Evolutionary conservation across 345 rosid genomes (phyloP).

Genomic region (Atalantia buxifolia): DNA sequence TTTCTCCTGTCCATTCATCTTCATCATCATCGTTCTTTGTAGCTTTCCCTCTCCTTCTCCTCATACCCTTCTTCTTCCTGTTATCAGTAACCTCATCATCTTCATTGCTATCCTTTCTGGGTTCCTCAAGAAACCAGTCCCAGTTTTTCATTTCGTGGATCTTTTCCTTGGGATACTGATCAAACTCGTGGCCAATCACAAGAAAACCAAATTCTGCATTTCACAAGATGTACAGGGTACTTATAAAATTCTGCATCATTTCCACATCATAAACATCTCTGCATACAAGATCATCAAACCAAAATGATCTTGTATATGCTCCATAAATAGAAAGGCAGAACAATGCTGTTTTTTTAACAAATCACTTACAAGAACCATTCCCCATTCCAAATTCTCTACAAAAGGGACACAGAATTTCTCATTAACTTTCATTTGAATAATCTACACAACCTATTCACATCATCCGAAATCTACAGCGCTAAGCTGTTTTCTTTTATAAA

Average conservation of each 20-base stretch:
- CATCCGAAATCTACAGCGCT: not conserved
- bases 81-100: slow-evolving; percentile 29
- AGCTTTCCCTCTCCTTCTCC: slow-evolving; percentile 43
- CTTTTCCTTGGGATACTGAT: slow-evolving; percentile 50
- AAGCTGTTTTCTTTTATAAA: not conserved
- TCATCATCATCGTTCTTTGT: slow-evolving; percentile 45
- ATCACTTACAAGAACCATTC: not conserved
- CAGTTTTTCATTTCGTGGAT: slow-evolving; percentile 41
- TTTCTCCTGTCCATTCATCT: slow-evolving; percentile 62
- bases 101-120: slow-evolving; percentile 27
- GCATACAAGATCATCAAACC: not conserved
- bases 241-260: not conserved
- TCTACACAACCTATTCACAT: not conserved
- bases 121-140: slow-evolving; percentile 84
- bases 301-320: not conserved
- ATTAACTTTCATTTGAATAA: not conserved
- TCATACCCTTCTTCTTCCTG: slow-evolving; percentile 21
- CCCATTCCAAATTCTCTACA: not conserved
- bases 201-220: slow-evolving; percentile 83
- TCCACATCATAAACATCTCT: not conserved
- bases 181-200: slow-evolving; percentile 70
- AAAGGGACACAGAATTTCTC: not conserved
- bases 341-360: not conserved
- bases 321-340: not conserved
- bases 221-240: slow-evolving; percentile 2